These are phyloP conservation scores for Cenchrus purpureus DNA, from an alignment of 176 grass and related monocot species.

Conservation along the genomic window DNA sequence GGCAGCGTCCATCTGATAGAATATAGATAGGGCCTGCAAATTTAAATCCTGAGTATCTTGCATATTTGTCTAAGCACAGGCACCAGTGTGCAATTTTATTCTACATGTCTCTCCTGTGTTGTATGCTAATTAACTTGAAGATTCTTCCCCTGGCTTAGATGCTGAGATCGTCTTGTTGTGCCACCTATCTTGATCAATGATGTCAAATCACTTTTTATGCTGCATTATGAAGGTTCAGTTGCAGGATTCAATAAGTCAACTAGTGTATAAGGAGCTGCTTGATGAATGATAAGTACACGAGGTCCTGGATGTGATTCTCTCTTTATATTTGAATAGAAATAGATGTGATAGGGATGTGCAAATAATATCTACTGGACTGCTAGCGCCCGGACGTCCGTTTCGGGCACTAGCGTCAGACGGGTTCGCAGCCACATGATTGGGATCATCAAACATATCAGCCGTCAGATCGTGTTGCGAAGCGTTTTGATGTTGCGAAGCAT, in stretches of 20 bases:
- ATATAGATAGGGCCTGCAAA: not conserved
- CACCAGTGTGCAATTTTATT: not conserved
- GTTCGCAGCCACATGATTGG: too few relatives aligned
- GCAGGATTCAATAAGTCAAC: not conserved
- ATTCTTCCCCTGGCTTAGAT: not conserved
- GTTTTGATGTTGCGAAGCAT: too few relatives aligned
- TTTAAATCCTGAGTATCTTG: not conserved
- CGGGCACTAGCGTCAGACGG: too few relatives aligned
- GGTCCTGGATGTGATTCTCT: slow-evolving; percentile 4
- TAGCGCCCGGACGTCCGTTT: too few relatives aligned
- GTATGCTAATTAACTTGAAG: not conserved
- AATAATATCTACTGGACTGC: too few relatives aligned
- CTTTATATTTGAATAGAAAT: not conserved
- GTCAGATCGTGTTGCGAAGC: too few relatives aligned
- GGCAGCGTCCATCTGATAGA: too few relatives aligned
- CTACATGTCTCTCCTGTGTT: not conserved
- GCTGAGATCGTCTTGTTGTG: not conserved
- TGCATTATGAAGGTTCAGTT: not conserved
- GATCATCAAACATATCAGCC: too few relatives aligned
- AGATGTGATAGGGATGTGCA: not conserved
- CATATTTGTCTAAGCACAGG: not conserved
- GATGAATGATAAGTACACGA: not conserved
- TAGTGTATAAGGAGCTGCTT: not conserved
- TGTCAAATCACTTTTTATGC: not conserved
- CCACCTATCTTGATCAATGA: not conserved